phyloP scores from a whole-genome alignment of 331 rosid genomes.

The Saraca asoca region DNA sequence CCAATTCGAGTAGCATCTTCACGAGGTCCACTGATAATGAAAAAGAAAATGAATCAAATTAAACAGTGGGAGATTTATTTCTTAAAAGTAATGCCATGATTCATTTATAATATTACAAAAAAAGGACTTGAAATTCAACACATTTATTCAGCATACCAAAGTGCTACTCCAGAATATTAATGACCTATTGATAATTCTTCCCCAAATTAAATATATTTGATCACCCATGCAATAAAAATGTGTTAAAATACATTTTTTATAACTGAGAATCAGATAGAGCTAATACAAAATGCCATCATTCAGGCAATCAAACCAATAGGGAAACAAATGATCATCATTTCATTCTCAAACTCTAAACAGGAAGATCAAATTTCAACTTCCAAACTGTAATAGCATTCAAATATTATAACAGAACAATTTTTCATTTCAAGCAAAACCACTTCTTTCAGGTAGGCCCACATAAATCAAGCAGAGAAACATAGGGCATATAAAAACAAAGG shows the following conservation, averaged over 20 bases:
- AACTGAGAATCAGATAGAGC: constrained; percentile 20
- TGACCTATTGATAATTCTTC: too few species aligned
- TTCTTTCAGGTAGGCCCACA: too few species aligned
- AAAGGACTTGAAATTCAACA: not conserved
- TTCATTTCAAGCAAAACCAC: too few species aligned
- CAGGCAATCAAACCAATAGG: too few species aligned
- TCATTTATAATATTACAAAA: too few species aligned
- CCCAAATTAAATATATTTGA: not conserved
- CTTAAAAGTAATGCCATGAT: too few species aligned
- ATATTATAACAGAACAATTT: too few species aligned
- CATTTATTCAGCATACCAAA: not conserved
- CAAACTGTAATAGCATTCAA: too few species aligned
- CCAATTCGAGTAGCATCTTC: constrained; percentile 74
- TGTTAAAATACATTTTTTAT: not conserved
- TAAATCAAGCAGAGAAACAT: too few species aligned
- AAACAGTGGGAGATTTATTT: not conserved
- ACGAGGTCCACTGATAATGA: constrained; percentile 55
- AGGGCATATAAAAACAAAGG: too few species aligned
- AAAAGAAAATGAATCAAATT: not conserved
- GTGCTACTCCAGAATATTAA: too few species aligned
- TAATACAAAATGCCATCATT: constrained; percentile 23
- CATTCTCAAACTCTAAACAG: not conserved
- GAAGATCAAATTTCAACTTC: too few species aligned
- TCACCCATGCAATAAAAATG: not conserved
- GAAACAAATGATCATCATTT: constrained; percentile 26